These are phyloP conservation scores for Psilocybe subaeruginosa DNA, from an alignment of 768 basidiomycete species.

Conservation along the genomic window DNA sequence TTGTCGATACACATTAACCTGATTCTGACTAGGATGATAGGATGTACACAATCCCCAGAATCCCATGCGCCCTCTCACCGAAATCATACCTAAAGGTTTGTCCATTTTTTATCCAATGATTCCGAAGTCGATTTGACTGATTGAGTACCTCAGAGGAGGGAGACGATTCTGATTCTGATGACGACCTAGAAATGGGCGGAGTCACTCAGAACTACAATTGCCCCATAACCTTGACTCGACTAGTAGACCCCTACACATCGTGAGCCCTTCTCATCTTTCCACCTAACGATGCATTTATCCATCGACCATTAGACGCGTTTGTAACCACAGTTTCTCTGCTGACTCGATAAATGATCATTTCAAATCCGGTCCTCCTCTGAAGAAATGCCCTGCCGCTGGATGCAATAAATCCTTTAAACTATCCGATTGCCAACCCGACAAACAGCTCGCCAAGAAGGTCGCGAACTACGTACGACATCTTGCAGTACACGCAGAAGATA, in stretches of 20 bases:
- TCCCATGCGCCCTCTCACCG: conserved; percentile 78
- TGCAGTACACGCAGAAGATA: conserved; percentile 48
- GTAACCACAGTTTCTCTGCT: conserved; percentile 83
- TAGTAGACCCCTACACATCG: conserved; percentile 84
- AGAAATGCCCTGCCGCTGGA: conserved; percentile 72
- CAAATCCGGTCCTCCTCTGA: conserved; percentile 29
- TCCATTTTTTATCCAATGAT: not conserved
- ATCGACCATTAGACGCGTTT: conserved; percentile 50
- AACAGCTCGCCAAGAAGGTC: conserved; percentile 62
- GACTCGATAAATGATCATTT: conserved; percentile 73
- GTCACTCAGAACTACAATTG: conserved; percentile 84
- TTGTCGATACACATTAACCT: not conserved
- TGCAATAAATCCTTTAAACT: conserved; percentile 64
- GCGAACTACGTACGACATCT: conserved; percentile 60
- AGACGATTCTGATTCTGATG: conserved; percentile 83
- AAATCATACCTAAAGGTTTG: conserved; percentile 71
- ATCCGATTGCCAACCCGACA: conserved; percentile 53
- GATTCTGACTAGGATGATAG: conserved; percentile 36
- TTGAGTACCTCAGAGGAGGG: conserved; percentile 62
- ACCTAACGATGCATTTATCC: conserved; percentile 2
- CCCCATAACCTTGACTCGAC: conserved; percentile 70
- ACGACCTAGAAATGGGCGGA: conserved; percentile 89
- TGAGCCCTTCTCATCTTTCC: conserved; percentile 38
- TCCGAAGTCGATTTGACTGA: not conserved
- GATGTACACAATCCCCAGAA: conserved; percentile 66